phyloP scores from a whole-genome alignment of 2,329 filamentous ascomycete species.

The Dryadomyces sulphureus region DNA sequence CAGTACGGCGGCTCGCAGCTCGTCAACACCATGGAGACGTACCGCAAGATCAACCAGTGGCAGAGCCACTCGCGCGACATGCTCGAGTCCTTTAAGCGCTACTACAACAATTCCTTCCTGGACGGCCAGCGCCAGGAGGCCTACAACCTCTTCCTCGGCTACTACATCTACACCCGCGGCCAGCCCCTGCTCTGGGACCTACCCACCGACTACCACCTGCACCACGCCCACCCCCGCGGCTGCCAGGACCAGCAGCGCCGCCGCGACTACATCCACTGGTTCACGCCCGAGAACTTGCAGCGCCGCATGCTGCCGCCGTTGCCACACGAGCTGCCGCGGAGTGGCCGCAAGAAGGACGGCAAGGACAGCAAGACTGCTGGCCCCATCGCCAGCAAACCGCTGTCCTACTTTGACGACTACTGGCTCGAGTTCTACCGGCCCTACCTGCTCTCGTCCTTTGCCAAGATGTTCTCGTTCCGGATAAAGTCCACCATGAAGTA shows the following conservation, averaged over 20 bases:
- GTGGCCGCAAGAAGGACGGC: not conserved
- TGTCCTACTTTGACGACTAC: constrained; percentile 72
- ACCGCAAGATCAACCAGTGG: constrained; percentile 98
- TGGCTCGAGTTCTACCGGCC: constrained; percentile 97
- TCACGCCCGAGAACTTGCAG: constrained; percentile 56
- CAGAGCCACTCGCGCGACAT: constrained; percentile 94
- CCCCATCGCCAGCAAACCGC: constrained; percentile 21
- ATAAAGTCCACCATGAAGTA: constrained; percentile 83
- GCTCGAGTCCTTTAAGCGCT: constrained; percentile 97
- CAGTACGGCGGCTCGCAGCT: constrained; percentile 96
- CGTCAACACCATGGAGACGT: constrained; percentile 98
- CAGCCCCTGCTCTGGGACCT: constrained; percentile 97
- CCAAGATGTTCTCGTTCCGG: constrained; percentile 83
- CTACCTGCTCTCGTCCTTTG: constrained; percentile 70
- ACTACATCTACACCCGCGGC: constrained; percentile 77
- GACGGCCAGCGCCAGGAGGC: constrained; percentile 97
- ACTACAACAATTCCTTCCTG: constrained; percentile 94
- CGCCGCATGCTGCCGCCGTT: constrained; percentile 41
- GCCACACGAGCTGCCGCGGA: not conserved
- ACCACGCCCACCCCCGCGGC: constrained; percentile 68
- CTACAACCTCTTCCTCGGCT: constrained; percentile 92
- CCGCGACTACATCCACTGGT: constrained; percentile 79
- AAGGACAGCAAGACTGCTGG: not conserved
- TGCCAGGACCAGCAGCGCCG: constrained; percentile 36
- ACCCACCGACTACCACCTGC: constrained; percentile 86